Evolutionary conservation across 2,329 filamentous ascomycete genomes (phyloP).

Genomic region (Capronia epimyces): DNA sequence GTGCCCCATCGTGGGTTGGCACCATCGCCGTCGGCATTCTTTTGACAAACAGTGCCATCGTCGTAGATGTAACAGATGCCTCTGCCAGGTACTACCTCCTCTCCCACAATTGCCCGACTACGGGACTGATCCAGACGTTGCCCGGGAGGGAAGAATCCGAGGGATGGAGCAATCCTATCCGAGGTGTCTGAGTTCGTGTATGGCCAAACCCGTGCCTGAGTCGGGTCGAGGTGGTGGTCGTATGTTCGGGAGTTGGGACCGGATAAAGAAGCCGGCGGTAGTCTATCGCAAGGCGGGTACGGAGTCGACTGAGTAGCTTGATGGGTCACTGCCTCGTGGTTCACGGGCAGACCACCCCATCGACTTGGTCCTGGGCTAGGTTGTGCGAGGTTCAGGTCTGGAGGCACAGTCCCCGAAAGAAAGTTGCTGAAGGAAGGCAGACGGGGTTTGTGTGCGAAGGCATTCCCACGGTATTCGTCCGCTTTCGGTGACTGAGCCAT

Average conservation of each 20-base stretch:
- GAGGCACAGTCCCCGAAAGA: slow-evolving; percentile 16
- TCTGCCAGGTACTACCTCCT: slow-evolving; percentile 60
- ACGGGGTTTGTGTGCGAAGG: slow-evolving; percentile 12
- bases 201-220: slow-evolving; percentile 7
- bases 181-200: slow-evolving; percentile 1
- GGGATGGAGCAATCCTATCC: slow-evolving; percentile 1
- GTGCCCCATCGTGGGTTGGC: slow-evolving; percentile 92
- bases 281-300: slow-evolving; percentile 4
- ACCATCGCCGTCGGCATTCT: slow-evolving; percentile 74
- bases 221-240: slow-evolving; percentile 1
- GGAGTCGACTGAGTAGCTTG: slow-evolving; percentile 4
- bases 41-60: slow-evolving; percentile 75
- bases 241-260: slow-evolving; percentile 1
- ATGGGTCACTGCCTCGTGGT: slow-evolving; percentile 4
- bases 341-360: slow-evolving; percentile 7
- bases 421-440: slow-evolving; percentile 27
- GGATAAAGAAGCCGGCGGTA: slow-evolving; percentile 1
- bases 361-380: slow-evolving; percentile 2
- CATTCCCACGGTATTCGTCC: slow-evolving; percentile 2
- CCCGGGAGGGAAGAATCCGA: slow-evolving; percentile 28
- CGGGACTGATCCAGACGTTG: slow-evolving; percentile 5
- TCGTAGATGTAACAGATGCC: slow-evolving; percentile 82
- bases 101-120: slow-evolving; percentile 34
- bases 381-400: slow-evolving; percentile 10
- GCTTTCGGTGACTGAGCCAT: slow-evolving; percentile 15